Base-by-base conservation (phyloP, 106 monocot genomes). In the Agapanthus africanus region DNA sequence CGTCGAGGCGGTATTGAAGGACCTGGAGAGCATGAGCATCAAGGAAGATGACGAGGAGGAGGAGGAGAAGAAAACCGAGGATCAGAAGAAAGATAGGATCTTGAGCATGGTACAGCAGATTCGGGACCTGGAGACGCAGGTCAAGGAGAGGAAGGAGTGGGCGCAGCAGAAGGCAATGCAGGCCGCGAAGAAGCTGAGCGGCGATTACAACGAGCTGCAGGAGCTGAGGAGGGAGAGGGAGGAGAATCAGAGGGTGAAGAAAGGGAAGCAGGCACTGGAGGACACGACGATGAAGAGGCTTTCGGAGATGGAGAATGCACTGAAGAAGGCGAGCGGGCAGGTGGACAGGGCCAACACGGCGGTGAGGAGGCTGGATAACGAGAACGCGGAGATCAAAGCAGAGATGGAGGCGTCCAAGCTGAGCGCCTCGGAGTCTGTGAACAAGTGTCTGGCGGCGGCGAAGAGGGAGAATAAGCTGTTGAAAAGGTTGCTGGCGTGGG, bases 341-440 rank as follows among this genome's bases (percentile, higher is more conserved):
- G 90, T 99, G 0, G 97, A 99, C 65, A 71, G 84, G 15, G 84
- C 85, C n/a, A 99, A 92, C 69, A 80, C 79, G 13, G 78, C 62
- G 27, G 92, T 93, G 35, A 70, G 46, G 39, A 61, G 78, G 72
- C 61, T 92, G 36, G 82, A 99, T 70, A 65, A 76, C 2, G 92
- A 99, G 79, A 92, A 99, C 81, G 87, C 87, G 4, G 97, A 92
- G 79, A 87, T 99, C n/a, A 69, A 80, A 28, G 97, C 97, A 0
- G 92, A 92, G 81, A 85, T 99, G 90, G 92, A 87, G 75, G 97
- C 89, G 10, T 84, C 86, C 0, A 91, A 90, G 64, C 71, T 91
- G 63, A 92, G 84, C 36, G 87, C 85, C 0, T 77, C 88, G 0
- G 97, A 92, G 59, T 88, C 88, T 0, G 79, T 54, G 9, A 70